Percentiles rank a stretch among this genome's conserved stretches.
Evolutionary conservation across 2,329 filamentous ascomycete species (phyloP).

Genomic region (Beauveria pseudobassiana): DNA sequence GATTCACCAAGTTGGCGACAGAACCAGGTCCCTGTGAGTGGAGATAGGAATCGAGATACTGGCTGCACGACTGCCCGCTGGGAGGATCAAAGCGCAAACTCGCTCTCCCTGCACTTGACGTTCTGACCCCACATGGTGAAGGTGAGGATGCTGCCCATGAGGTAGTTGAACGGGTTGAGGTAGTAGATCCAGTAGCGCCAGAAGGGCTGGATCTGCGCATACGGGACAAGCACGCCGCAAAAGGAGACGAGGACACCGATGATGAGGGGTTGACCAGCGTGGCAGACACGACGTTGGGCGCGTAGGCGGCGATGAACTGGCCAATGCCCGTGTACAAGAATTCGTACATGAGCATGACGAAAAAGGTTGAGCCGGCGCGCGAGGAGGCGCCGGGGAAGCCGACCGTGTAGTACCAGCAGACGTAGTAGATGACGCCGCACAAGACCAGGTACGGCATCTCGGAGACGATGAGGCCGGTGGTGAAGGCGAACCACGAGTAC

Average conservation of each 20-base stretch:
- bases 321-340: slow-evolving; percentile 54
- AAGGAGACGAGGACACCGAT: slow-evolving; percentile 58
- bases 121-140: slow-evolving; percentile 41
- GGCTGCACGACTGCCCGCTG: slow-evolving; percentile 44
- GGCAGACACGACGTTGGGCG: slow-evolving; percentile 53
- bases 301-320: slow-evolving; percentile 56
- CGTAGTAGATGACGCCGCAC: slow-evolving; percentile 39
- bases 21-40: slow-evolving; percentile 32
- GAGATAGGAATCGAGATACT: slow-evolving; percentile 50
- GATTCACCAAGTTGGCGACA: slow-evolving; percentile 49
- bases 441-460: slow-evolving; percentile 39
- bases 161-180: slow-evolving; percentile 54
- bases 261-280: slow-evolving; percentile 47
- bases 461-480: slow-evolving; percentile 42
- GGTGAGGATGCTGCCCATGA: slow-evolving; percentile 48
- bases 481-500: slow-evolving; percentile 53
- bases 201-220: slow-evolving; percentile 52
- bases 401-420: slow-evolving; percentile 52
- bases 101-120: slow-evolving; percentile 38
- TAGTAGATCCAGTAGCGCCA: slow-evolving; percentile 63
- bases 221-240: slow-evolving; percentile 69
- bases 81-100: slow-evolving; percentile 49
- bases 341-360: slow-evolving; percentile 52
- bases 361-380: slow-evolving; percentile 45
- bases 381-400: slow-evolving; percentile 37